Conservation (phyloP, 2,329 filamentous ascomycete species). For the Phaeosphaeriaceae sp. region DNA sequence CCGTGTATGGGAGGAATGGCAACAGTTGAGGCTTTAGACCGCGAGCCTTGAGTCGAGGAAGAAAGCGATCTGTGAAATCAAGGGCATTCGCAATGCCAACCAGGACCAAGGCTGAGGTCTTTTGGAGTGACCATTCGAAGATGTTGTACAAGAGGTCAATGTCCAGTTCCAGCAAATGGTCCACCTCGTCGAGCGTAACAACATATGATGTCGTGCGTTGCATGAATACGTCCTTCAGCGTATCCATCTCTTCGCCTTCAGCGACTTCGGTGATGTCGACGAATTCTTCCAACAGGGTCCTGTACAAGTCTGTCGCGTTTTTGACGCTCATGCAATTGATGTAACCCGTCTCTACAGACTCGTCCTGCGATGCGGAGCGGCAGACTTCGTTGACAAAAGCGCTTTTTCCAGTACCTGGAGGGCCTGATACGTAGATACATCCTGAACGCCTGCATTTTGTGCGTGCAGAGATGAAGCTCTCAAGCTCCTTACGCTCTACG, state of each 20-base stretch:
- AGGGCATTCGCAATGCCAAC: conserved; percentile 96
- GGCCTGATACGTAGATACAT: conserved; percentile 93
- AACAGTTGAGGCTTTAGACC: conserved; percentile 89
- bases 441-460: conserved; percentile 68
- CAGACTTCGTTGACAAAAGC: conserved; percentile 87
- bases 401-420: conserved; percentile 95
- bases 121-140: conserved; percentile 94
- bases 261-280: conserved; percentile 64
- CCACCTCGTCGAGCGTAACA: conserved; percentile 93
- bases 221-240: conserved; percentile 74
- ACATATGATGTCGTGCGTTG: conserved; percentile 69
- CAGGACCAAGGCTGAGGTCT: conserved; percentile 78
- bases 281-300: conserved; percentile 75
- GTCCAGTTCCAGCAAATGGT: conserved; percentile 88
- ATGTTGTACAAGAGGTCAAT: conserved; percentile 87
- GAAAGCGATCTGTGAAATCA: conserved; percentile 91
- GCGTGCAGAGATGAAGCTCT: conserved; percentile 70
- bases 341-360: conserved; percentile 71
- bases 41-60: conserved; percentile 89
- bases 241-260: conserved; percentile 71
- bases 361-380: conserved; percentile 60
- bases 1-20: conserved; percentile 91
- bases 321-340: conserved; percentile 99
- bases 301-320: conserved; percentile 83
- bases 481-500: conserved; percentile 68